Base-by-base conservation (phyloP, 129 eudicot species). In the Helichrysum umbraculigerum region DNA sequence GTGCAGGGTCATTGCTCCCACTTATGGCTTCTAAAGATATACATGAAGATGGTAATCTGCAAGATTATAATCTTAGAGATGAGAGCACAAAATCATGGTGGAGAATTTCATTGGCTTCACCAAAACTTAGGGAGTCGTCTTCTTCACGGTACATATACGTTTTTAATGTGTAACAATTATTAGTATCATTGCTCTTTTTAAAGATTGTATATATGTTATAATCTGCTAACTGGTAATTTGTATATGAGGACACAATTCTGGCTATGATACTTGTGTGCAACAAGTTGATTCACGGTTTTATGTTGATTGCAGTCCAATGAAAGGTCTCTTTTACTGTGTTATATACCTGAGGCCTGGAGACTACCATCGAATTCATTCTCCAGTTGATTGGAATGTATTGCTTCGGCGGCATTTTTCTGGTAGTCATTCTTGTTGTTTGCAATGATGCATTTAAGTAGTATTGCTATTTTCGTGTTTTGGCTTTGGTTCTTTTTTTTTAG, bases 361-460 rank as follows among this genome's bases (percentile, higher is more conserved):
- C 82, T 94, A 94, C 81, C 99, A 94, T 82, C 89, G 96, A 50
- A 76, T 94, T 78, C 99, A 94, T 85, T 87, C 99, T 52, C 99
- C 97, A 14, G 93, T 85, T 86, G 94, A 94, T 84, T 94, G 99
- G 97, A 91, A 91, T 77, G 77, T 94, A 70, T 81, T 83, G 76
- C 83, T 78, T 57, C 93, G 99, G 10, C 87, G 97, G 3, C 99
- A 94, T 82, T 94, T 94, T 85, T 71, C 96, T 75, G 99, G 99
- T 90, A 83, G 80, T 14, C 29, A 52, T 73, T 19, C 20, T 66
- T 35, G 60, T 66, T 17, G 7, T 17, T 56, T 56, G 61, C 61
- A 1, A n/a, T 20, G 61, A 17, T 56, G 61, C 61, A 17, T 20
- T 42, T 56, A n/a, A n/a, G 22, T 56, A 56, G 25, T 20, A n/a